These are phyloP conservation scores for Cyclocybe cylindracea DNA, from an alignment of 768 basidiomycete species.

Conservation along the genomic window DNA sequence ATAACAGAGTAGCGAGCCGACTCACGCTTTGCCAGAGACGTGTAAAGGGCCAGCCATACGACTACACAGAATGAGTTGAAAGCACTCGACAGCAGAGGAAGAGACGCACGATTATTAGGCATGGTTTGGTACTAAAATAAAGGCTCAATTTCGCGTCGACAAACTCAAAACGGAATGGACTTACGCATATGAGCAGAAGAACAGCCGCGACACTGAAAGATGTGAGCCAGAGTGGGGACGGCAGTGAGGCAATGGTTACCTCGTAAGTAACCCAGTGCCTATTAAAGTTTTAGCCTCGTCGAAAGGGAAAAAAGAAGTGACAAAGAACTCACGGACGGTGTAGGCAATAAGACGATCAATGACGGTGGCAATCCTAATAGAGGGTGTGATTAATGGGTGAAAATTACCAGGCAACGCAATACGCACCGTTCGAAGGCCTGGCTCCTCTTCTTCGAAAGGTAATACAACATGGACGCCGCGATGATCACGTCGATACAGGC, in stretches of 20 bases:
- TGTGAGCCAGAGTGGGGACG: background rate
- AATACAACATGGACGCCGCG: conserved; percentile 26
- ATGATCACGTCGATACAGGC: conserved; percentile 27
- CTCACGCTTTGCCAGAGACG: conserved; percentile 31
- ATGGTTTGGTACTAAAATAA: conserved; percentile 19
- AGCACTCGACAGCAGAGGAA: background rate
- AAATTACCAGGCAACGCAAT: background rate
- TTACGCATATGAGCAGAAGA: conserved; percentile 20
- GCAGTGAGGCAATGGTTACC: conserved; percentile 6
- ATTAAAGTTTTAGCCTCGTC: background rate
- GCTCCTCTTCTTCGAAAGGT: conserved; percentile 17
- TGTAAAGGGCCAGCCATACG: conserved; percentile 32
- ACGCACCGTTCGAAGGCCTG: conserved; percentile 19
- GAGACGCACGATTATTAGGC: conserved; percentile 20
- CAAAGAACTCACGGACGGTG: conserved; percentile 26
- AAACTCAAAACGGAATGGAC: background rate
- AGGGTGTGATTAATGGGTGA: background rate
- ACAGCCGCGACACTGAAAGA: conserved; percentile 13
- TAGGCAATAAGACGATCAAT: conserved; percentile 28
- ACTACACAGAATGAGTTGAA: conserved; percentile 14
- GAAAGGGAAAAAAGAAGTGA: background rate
- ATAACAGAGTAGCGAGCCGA: background rate
- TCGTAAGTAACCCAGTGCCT: conserved; percentile 27
- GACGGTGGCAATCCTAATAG: conserved; percentile 20
- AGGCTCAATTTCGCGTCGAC: background rate